These are phyloP conservation scores for Taphrina pruni DNA, from an alignment of 1,139 yeast genomes.

Conservation along the genomic window DNA sequence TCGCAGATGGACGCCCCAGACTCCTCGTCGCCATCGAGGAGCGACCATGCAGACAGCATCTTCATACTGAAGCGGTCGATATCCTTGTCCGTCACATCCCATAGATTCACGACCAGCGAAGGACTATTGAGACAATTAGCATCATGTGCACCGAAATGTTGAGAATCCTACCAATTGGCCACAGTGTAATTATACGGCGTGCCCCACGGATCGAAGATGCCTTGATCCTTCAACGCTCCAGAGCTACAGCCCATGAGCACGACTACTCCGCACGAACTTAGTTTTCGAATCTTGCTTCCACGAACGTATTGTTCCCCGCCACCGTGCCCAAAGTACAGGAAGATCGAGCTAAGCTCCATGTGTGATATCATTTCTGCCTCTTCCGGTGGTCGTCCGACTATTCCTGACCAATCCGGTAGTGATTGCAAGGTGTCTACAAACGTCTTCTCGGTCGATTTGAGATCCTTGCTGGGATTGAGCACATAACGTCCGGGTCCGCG, in stretches of 20 bases:
- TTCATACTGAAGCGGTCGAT: constrained; percentile 72
- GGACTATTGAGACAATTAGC: constrained; percentile 53
- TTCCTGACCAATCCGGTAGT: constrained; percentile 46
- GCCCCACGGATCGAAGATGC: constrained; percentile 74
- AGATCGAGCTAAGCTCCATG: constrained; percentile 59
- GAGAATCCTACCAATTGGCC: constrained; percentile 62
- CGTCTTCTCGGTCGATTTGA: constrained; percentile 67
- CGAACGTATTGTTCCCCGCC: constrained; percentile 86
- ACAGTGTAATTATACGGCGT: constrained; percentile 74
- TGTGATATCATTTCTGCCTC: constrained; percentile 59
- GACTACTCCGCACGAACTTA: constrained; percentile 65
- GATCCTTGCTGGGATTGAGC: constrained; percentile 82
- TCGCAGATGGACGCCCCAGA: constrained; percentile 52
- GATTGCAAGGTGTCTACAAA: constrained; percentile 59
- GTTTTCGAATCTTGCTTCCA: constrained; percentile 57
- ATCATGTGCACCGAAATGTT: neutral
- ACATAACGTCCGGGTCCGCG: constrained; percentile 60
- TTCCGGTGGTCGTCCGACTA: constrained; percentile 62
- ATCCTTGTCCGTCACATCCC: constrained; percentile 98
- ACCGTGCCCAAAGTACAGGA: constrained; percentile 86
- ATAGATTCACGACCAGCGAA: constrained; percentile 79
- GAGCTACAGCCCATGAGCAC: constrained; percentile 92
- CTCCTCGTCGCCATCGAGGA: constrained; percentile 59
- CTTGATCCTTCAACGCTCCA: constrained; percentile 65
- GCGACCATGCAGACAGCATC: constrained; percentile 46